A percentile compares a stretch with the other conserved stretches of the same genome.
phyloP scores from a whole-genome alignment of 1,284 basidiomycete genomes.

The Malassezia cuniculi region DNA sequence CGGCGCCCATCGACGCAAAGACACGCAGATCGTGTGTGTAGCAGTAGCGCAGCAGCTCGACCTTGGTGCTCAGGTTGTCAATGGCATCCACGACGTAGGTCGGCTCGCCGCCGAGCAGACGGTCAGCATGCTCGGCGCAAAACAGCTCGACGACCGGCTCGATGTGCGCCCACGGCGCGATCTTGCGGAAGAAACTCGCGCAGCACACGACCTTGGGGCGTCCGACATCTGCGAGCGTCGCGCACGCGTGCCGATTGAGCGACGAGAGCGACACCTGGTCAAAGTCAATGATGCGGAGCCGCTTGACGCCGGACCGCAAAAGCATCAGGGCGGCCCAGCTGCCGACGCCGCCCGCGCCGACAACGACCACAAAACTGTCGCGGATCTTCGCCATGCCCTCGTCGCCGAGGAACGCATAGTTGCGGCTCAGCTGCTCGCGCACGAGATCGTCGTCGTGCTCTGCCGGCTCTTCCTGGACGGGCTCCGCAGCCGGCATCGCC shows the following conservation, averaged over 20 bases:
- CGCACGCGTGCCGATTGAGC: constrained; percentile 66
- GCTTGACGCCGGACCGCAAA: constrained; percentile 34
- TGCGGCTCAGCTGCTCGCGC: constrained; percentile 64
- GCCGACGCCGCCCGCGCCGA: constrained; percentile 92
- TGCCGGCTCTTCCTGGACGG: constrained; percentile 13
- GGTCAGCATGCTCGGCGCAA: constrained; percentile 19
- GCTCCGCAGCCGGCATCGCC: constrained; percentile 1
- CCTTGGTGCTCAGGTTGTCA: constrained; percentile 87
- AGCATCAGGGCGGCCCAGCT: constrained; percentile 88
- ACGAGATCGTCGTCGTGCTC: constrained; percentile 45
- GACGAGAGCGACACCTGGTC: constrained; percentile 49
- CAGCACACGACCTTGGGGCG: constrained; percentile 78
- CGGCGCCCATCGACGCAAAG: constrained; percentile 93
- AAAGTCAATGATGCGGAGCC: constrained; percentile 41
- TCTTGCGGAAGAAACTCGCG: constrained; percentile 58
- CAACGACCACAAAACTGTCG: constrained; percentile 64
- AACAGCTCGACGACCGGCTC: constrained; percentile 47
- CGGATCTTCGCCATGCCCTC: constrained; percentile 72
- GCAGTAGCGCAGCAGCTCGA: constrained; percentile 40
- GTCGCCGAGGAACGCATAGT: constrained; percentile 88
- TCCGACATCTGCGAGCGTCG: constrained; percentile 79
- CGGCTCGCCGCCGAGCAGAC: constrained; percentile 25
- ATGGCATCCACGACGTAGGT: constrained; percentile 51
- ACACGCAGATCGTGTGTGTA: constrained; percentile 32
- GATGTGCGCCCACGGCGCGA: constrained; percentile 57